Evolutionary conservation across 2,329 filamentous ascomycete genomes (phyloP).

Genomic region (Teratosphaeria epicoccoides): DNA sequence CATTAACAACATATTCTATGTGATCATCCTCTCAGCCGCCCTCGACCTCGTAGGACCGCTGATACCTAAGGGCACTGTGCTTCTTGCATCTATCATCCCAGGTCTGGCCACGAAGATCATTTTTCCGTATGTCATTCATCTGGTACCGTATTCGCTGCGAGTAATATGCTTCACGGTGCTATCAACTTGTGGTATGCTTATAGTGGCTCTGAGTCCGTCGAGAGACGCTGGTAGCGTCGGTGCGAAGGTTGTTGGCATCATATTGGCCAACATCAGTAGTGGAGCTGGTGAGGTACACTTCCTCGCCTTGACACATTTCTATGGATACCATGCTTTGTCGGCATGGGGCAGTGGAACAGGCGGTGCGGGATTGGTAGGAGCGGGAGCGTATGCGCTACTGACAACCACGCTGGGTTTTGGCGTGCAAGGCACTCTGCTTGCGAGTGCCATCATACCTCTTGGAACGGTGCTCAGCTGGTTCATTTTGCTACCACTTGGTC

Average conservation of each 20-base stretch:
- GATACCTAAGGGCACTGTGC: conserved; percentile 82
- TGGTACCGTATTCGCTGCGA: conserved; percentile 67
- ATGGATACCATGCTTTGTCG: conserved; percentile 75
- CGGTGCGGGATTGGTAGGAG: conserved; percentile 75
- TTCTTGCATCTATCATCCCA: conserved; percentile 85
- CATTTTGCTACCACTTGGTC: conserved; percentile 58
- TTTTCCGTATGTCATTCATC: conserved; percentile 88
- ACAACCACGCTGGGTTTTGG: conserved; percentile 70
- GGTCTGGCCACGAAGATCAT: conserved; percentile 80
- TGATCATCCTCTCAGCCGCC: conserved; percentile 89
- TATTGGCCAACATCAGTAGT: conserved; percentile 73
- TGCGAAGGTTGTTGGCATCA: conserved; percentile 69
- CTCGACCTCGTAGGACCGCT: conserved; percentile 83
- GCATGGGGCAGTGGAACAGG: conserved; percentile 60
- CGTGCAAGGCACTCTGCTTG: conserved; percentile 63
- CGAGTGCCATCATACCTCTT: conserved; percentile 66
- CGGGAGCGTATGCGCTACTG: conserved; percentile 75
- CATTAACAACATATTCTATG: conserved; percentile 97
- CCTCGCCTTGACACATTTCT: conserved; percentile 83
- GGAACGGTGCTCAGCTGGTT: conserved; percentile 87
- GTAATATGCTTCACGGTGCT: conserved; percentile 63
- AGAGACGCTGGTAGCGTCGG: conserved; percentile 45
- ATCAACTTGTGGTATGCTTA: conserved; percentile 76
- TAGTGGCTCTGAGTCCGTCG: conserved; percentile 67
- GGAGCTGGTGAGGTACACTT: conserved; percentile 88